Evolutionary conservation across 2,329 filamentous ascomycete genomes (phyloP), one percentile per base, ranked within the genome.

Genomic region (Aciculosporium take): DNA sequence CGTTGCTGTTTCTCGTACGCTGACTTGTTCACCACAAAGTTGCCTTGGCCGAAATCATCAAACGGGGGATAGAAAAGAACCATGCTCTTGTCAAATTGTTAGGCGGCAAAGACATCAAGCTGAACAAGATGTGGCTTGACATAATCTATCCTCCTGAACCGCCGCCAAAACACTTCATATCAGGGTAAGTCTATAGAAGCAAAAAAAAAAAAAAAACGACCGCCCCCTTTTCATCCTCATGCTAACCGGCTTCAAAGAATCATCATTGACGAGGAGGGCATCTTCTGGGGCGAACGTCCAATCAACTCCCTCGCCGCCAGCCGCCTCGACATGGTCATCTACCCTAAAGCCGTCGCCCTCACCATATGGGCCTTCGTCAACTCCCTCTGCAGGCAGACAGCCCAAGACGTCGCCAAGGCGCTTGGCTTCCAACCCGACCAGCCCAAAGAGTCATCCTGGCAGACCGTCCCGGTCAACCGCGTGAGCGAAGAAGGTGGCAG

Each of bases 91-190:
- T 76, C n/a, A 56, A 45, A 36, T 42, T 59, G 3, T 57, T 64
- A 27, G 64, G 64, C 25, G 75, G 74, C 8, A 62, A 63, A 21
- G 58, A 65, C 0, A 63, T 74, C 37, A 63, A 61, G 29, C 46
- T 79, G 24, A 63, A 62, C 27, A 67, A 67, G 42, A 65, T 61
- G 39, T 81, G 76, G 77, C 62, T 83, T 23, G 69, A 80, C 31
- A 62, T 80, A 21, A 66, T 76, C 38, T 81, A 73, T 47, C 79
- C 79, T 0, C 57, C 60, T 33, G 61, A 60, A 28, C 72, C 77
- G 32, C 76, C 79, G 1, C 76, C 78, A 5, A 68, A 66, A 41
- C 78, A 74, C 43, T 64, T 69, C 45, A 68, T 74, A 44, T 69
- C 68, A 37, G 78, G 76, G 78, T 81, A 68, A 49, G 49, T 32